Evolutionary conservation across 2,329 filamentous ascomycete species (phyloP), one percentile per base, ranked within the genome.

Genomic region (Tricladium varicosporioides): DNA sequence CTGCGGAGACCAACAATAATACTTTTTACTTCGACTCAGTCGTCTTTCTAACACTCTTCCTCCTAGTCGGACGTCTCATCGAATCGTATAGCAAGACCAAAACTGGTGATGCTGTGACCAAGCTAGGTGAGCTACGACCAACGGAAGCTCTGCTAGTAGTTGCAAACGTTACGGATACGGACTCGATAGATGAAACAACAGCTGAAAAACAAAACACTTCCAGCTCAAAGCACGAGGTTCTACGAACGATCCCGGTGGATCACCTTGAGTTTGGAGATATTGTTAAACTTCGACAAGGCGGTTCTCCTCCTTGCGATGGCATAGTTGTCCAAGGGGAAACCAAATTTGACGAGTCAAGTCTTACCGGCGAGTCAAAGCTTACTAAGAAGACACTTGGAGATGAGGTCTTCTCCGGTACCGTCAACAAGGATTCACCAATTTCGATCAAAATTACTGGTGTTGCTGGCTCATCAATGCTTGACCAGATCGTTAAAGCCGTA

Each of bases 11-110:
- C 13, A 74, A 68, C 71, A 75, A 78, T 33, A 77, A 79, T 48
- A 74, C 80, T 14, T 84, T 87, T 15, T 97, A 96, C 72, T 97
- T 96, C 69, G 93, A 97, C 71, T 91, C 92, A 0, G 92, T 97
- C 1, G 89, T 96, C 2, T 96, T 97, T 61, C 72, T 97, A 56
- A 96, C 92, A 0, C 80, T 97, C 61, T 97, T 97, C 70, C 81
- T 97, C 18, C 83, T 97, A 1, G 72, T 80, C 32, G 86, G 87
- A 1, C 79, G 88, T n/a, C 80, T 88, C 48, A 84, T 92, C 11
- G 93, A 97, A 75, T 87, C 90, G 1, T 95, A 94, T 75, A 96
- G 89, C 78, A 96, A 96, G 73, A 88, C 91, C 0, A 93, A 88
- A 67, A 91, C 92, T 0, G 92, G 92, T 1, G 89, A 95, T 70